A percentile compares a stretch with the other conserved stretches of the same genome.
phyloP scores from a whole-genome alignment of 345 rosid species.

The Citrus unshiu region DNA sequence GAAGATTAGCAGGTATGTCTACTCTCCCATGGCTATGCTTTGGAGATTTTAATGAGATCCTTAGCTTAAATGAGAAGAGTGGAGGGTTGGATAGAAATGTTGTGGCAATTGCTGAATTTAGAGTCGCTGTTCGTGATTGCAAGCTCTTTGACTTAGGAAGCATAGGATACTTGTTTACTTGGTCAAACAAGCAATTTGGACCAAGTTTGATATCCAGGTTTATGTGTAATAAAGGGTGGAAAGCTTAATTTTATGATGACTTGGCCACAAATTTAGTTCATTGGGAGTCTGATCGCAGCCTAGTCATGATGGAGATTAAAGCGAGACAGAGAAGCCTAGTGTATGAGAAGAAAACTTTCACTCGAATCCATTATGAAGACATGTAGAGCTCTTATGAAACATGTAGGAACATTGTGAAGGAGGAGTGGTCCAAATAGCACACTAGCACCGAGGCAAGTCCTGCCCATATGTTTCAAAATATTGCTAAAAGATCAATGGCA shows the following conservation, averaged over 20 bases:
- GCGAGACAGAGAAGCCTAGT: neutral
- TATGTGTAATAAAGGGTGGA: neutral
- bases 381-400: too few species aligned
- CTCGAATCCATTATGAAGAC: neutral
- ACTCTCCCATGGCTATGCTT: too few species aligned
- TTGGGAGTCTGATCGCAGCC: too few species aligned
- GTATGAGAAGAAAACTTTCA: too few species aligned
- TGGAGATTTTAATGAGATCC: neutral
- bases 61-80: neutral
- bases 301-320: too few species aligned
- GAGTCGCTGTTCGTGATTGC: rapidly evolving
- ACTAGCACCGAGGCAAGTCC: too few species aligned
- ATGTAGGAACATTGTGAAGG: too few species aligned
- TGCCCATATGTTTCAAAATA: too few species aligned
- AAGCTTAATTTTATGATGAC: too few species aligned
- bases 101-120: neutral
- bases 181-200: neutral
- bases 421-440: neutral
- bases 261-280: too few species aligned
- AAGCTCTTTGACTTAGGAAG: neutral
- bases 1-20: too few species aligned
- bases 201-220: neutral
- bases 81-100: neutral
- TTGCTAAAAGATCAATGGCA: too few species aligned
- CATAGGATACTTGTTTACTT: neutral